Evolutionary conservation across 23 red algal genomes (phyloP), one percentile per base, ranked within the genome.

Genomic region (Pyropia haitanensis): DNA sequence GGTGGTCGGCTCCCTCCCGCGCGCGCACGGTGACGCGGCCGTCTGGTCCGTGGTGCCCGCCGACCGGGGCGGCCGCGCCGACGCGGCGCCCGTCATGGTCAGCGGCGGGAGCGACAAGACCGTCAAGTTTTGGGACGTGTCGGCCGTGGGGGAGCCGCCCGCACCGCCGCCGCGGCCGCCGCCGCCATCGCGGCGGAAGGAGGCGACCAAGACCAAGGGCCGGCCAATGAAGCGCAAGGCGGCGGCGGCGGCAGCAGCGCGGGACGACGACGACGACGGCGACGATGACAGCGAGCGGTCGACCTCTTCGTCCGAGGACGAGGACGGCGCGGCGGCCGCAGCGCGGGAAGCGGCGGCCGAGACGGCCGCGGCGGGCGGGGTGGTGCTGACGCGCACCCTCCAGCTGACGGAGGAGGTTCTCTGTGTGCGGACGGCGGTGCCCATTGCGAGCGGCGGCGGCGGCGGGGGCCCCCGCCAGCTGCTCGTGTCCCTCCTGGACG

Each of bases 401-500:
- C 80, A 95, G 44, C 65, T 91, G 22, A 51, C 75, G 7, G 76
- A 91, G 67, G 75, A 90, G 49, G 85, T 91, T 29, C 57, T 95
- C 24, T 95, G 71, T 32, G 77, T 88, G 18, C 68, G 27, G 63
- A 46, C 39, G 39, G 39, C 39, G 39, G 39, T 9, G 39, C 39
- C 39, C 39, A 46, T 46, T 46, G 39, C 39, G 39, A 46, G 32
- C 32, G 58, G 81, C 22, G 70, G 62, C 5, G 77, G 27, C 59
- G 58, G 55, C 15, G 67, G 70, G 22, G 81, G 87, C 31, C 70
- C 61, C 10, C 57, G 65, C 22, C 69, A 88, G 23, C 51, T 98
- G 13, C 56, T 90, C 51, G 85, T 84, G 15, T 69, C 94, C 2
- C 65, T 98, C 28, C 64, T 87, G 74, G 94, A 98, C 49, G 73